Conservation (phyloP, 306 rosid species). For the Oxytropis ochrocephala region DNA sequence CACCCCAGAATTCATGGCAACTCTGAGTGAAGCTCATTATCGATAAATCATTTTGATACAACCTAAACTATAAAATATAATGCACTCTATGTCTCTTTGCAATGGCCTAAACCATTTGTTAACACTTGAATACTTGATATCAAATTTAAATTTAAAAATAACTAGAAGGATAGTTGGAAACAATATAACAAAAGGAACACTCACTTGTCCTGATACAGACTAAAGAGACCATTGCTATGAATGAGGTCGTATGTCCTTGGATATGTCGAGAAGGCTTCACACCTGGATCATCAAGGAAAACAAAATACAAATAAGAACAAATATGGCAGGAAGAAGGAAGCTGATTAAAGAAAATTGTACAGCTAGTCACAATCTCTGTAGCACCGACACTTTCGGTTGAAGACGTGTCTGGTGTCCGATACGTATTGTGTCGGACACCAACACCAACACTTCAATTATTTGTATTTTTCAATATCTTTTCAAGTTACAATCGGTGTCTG, state of each 20-base stretch:
- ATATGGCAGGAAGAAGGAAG: neutral
- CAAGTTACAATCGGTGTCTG: no score
- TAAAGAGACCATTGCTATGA: conserved; percentile 75
- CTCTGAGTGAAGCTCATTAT: neutral
- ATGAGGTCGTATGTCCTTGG: conserved; percentile 98
- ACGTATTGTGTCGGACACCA: no score
- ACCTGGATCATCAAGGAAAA: conserved; percentile 46
- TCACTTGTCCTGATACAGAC: conserved; percentile 77
- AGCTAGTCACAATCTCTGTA: no score
- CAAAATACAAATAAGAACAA: neutral
- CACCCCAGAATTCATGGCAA: neutral
- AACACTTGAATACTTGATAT: neutral
- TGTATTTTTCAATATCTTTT: no score
- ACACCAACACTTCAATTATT: no score
- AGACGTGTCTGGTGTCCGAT: no score
- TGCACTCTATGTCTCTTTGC: neutral
- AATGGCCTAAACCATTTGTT: neutral
- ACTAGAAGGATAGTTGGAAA: conserved; percentile 4
- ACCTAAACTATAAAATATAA: neutral
- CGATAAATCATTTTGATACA: conserved; percentile 1
- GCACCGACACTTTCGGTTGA: no score
- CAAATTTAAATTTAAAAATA: neutral
- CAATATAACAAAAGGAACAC: conserved; percentile 19
- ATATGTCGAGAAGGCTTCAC: conserved; percentile 88
- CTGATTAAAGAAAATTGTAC: neutral